Evolutionary conservation across 306 rosid species (phyloP).

Genomic region (Inga laurina): DNA sequence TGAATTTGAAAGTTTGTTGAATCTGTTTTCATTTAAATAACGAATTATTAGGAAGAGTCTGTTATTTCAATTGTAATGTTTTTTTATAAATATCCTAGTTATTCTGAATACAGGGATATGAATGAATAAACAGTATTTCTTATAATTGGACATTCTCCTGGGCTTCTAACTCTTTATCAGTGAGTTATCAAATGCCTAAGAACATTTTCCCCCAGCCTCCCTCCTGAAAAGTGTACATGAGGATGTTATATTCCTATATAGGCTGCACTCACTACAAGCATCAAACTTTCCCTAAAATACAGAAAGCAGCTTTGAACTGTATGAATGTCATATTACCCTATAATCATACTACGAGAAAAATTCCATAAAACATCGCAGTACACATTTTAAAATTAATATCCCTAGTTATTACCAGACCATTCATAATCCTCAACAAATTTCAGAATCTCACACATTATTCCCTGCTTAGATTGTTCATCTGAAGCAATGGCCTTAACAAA

Average conservation of each 20-base stretch:
- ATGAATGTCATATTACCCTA: neutral
- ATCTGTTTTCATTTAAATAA: too few species aligned
- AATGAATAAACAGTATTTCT: too few species aligned
- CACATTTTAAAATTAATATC: neutral
- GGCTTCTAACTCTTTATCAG: too few species aligned
- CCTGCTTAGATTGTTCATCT: neutral
- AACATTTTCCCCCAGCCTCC: neutral
- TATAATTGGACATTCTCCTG: too few species aligned
- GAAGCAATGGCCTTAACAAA: neutral
- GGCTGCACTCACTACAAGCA: constrained; percentile 3
- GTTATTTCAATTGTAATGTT: too few species aligned
- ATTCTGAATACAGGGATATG: too few species aligned
- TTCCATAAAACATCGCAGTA: neutral
- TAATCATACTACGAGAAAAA: neutral
- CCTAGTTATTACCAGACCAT: constrained; percentile 4
- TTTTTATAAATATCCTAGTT: too few species aligned
- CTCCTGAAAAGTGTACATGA: neutral
- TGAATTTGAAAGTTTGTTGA: too few species aligned
- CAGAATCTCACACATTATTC: neutral
- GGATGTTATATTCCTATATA: neutral
- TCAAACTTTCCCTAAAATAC: neutral
- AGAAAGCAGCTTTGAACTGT: neutral
- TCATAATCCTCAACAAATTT: neutral
- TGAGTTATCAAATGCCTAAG: neutral
- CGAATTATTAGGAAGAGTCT: too few species aligned